Conservation (phyloP, 164 flowering plant genomes). For the Stephania yunnanensis region DNA sequence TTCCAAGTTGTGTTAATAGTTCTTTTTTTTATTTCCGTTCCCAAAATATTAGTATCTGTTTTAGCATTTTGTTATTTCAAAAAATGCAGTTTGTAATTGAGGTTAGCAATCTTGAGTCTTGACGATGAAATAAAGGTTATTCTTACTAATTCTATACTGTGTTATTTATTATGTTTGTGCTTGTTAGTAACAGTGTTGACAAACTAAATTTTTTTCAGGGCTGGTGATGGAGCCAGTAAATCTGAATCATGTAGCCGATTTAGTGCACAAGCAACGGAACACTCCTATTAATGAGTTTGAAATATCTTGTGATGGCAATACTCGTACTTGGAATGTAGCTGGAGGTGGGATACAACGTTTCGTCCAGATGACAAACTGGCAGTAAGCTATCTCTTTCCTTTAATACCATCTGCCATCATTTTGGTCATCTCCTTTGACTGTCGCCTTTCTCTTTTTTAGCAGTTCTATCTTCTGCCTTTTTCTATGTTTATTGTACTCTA, state of each 20-base stretch:
- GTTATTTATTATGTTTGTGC: background rate
- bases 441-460: background rate
- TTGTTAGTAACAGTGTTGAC: constrained; percentile 3
- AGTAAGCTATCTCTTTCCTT: constrained; percentile 36
- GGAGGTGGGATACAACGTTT: constrained; percentile 90
- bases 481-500: background rate
- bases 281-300: constrained; percentile 79
- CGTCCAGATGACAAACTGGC: constrained; percentile 98
- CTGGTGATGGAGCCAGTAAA: constrained; percentile 21
- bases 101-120: too few relatives aligned
- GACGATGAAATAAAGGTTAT: too few relatives aligned
- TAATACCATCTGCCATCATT: background rate
- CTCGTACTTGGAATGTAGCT: constrained; percentile 64
- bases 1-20: too few relatives aligned
- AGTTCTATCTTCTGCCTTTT: background rate
- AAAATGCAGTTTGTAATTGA: too few relatives aligned
- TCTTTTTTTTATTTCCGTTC: too few relatives aligned
- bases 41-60: too few relatives aligned
- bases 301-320: constrained; percentile 50
- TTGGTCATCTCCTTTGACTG: background rate
- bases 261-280: constrained; percentile 52
- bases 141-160: background rate
- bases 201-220: constrained; percentile 3
- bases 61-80: too few relatives aligned
- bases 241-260: constrained; percentile 81